Evolutionary conservation across 2,329 filamentous ascomycete species (phyloP).

Genomic region (Metarhizium humberi): DNA sequence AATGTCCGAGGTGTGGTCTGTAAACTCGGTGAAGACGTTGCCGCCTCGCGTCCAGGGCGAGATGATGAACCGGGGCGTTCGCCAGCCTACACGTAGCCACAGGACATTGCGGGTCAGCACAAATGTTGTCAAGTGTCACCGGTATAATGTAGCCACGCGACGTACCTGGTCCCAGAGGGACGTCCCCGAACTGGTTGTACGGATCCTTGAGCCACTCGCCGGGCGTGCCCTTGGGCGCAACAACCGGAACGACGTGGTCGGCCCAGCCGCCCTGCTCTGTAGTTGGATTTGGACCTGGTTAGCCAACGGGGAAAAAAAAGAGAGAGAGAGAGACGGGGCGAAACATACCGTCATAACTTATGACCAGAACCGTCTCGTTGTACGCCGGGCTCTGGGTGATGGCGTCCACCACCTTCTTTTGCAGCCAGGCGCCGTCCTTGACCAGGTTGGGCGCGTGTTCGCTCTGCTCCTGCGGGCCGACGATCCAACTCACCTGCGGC

Average conservation of each 20-base stretch:
- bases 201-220: conserved; percentile 41
- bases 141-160: too few relatives aligned
- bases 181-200: conserved; percentile 15
- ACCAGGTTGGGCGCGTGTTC: conserved; percentile 39
- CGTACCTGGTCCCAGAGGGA: conserved; percentile 20
- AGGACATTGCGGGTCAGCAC: too few relatives aligned
- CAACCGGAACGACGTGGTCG: conserved; percentile 40
- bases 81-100: conserved; percentile 20
- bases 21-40: conserved; percentile 42
- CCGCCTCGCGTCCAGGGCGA: conserved; percentile 45
- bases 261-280: conserved; percentile 44
- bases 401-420: conserved; percentile 41
- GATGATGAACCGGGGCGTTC: conserved; percentile 42
- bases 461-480: conserved; percentile 39
- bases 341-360: conserved; percentile 38
- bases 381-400: conserved; percentile 38
- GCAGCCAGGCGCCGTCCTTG: conserved; percentile 45
- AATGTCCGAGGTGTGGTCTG: conserved; percentile 44
- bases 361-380: conserved; percentile 37
- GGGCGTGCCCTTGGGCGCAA: conserved; percentile 34
- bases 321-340: background rate
- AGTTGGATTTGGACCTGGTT: background rate
- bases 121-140: too few relatives aligned
- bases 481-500: conserved; percentile 40
- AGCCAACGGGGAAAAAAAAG: background rate